Percentiles rank a stretch among this genome's conserved stretches.
These are phyloP conservation scores for Prinsepia uniflora DNA, from an alignment of 306 rosid species.

Conservation along the genomic window DNA sequence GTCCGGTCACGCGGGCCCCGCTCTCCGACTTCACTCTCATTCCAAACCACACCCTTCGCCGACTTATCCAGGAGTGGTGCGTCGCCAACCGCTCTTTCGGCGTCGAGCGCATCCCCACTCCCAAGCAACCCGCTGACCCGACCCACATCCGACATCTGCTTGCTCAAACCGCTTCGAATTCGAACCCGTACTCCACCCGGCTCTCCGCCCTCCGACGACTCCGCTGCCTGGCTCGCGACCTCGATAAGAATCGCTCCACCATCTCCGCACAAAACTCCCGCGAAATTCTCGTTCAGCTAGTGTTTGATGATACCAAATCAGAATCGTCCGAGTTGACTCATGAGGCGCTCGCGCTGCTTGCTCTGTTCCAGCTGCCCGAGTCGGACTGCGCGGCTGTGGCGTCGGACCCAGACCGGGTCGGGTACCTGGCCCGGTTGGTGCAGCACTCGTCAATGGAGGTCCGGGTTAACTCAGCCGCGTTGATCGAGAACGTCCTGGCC, in stretches of 20 bases:
- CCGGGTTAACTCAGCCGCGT: constrained; percentile 72
- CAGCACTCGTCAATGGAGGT: constrained; percentile 47
- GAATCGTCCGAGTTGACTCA: constrained; percentile 44
- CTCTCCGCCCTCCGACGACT: constrained; percentile 65
- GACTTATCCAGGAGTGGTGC: constrained; percentile 96
- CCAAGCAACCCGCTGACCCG: constrained; percentile 90
- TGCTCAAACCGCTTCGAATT: constrained; percentile 46
- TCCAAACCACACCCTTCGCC: constrained; percentile 88
- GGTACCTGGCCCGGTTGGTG: constrained; percentile 38
- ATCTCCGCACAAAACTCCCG: constrained; percentile 53
- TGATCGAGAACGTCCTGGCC: constrained; percentile 57
- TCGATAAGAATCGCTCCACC: constrained; percentile 72
- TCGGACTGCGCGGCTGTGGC: constrained; percentile 51
- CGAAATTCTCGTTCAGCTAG: constrained; percentile 32
- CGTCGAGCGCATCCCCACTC: constrained; percentile 84
- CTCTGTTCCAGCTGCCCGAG: constrained; percentile 57
- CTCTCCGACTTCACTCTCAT: constrained; percentile 75
- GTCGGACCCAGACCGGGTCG: constrained; percentile 40
- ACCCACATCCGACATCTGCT: constrained; percentile 55
- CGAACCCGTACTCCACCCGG: constrained; percentile 34
- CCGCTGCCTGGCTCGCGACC: constrained; percentile 71
- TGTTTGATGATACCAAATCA: constrained; percentile 29
- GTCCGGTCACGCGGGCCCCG: constrained; percentile 70
- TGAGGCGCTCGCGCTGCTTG: constrained; percentile 67
- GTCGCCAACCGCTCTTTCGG: constrained; percentile 83